Base-by-base conservation (phyloP, 2,329 filamentous ascomycete species). In the Diplodia scrobiculata region DNA sequence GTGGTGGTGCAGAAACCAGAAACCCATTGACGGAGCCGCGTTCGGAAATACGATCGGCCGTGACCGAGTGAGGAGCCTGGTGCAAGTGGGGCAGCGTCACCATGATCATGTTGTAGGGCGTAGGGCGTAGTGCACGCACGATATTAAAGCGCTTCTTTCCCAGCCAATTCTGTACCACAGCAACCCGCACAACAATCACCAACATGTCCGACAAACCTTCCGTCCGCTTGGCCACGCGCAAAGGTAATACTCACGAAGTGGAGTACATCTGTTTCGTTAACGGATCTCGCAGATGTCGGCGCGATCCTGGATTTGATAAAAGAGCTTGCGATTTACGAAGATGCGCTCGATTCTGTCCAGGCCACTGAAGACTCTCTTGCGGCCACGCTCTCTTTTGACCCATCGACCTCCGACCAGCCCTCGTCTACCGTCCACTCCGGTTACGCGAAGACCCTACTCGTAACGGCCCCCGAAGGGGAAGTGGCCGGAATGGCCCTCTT, bases 271-370 rank as follows among this genome's bases (percentile, higher is more conserved):
- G 32, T 29, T 36, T 63, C 60, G 53, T 67, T 60, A 67, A 58
- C 58, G 11, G 25, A 7, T 38, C 19, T 19, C 36, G 45, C 67
- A 96, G 94, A 98, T 73, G 86, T 96, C 66, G 86, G 88, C 27
- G 82, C 83, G n/a, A 97, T 98, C 76, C 86, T 97, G 29, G 79
- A 83, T 70, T 83, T 97, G 73, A 92, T 98, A 79, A 85, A 87
- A 65, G 94, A 92, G 74, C 87, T 98, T 9, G 94, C 94, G 71
- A 86, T 88, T 71, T 97, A 97, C 81, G 92, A 97, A 77, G 87
- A 94, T 32, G 90, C 90, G 73, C 81, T 88, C 2, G 81, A 88
- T 71, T 81, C 82, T 70, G 92, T 96, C 70, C 84, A 91, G 75
- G 92, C 94, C 0, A 98, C 92, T 29, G 85, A 90, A 69, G 84